Conservation (phyloP, 257 asterid genomes). For the Solanum dulcamara region DNA sequence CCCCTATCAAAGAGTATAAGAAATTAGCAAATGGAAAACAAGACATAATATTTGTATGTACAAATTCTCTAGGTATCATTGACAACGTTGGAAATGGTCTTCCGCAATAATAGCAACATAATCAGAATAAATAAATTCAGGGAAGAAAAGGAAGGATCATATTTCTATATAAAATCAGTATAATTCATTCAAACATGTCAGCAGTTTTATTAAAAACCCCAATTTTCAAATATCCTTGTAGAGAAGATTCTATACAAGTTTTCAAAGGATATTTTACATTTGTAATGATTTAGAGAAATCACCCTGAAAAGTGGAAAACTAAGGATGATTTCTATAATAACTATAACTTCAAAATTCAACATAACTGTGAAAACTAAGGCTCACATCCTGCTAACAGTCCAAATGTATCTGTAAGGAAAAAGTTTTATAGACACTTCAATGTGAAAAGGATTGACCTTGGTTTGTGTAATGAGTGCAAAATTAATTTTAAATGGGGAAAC, state of each 20-base stretch:
- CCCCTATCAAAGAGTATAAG: constrained; percentile 46
- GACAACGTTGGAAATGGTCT: neutral
- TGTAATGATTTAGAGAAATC: neutral
- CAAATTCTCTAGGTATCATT: neutral
- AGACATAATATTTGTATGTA: neutral
- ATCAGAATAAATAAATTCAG: neutral
- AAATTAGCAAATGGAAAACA: neutral
- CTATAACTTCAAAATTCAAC: neutral
- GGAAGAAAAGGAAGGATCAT: neutral
- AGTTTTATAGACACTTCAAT: neutral
- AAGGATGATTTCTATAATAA: neutral
- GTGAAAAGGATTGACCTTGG: neutral
- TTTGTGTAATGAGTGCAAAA: too few relatives aligned
- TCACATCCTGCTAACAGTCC: neutral
- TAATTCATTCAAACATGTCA: neutral
- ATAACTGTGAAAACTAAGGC: neutral
- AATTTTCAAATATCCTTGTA: neutral
- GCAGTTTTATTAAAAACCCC: neutral
- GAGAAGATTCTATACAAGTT: neutral
- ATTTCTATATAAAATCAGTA: neutral
- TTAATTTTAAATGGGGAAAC: neutral
- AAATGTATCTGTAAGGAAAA: neutral
- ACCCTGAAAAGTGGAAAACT: neutral
- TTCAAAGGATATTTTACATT: neutral
- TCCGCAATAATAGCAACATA: neutral